Evolutionary conservation across 495 filamentous ascomycete species (phyloP).

Genomic region (Penicillium bialowiezense): DNA sequence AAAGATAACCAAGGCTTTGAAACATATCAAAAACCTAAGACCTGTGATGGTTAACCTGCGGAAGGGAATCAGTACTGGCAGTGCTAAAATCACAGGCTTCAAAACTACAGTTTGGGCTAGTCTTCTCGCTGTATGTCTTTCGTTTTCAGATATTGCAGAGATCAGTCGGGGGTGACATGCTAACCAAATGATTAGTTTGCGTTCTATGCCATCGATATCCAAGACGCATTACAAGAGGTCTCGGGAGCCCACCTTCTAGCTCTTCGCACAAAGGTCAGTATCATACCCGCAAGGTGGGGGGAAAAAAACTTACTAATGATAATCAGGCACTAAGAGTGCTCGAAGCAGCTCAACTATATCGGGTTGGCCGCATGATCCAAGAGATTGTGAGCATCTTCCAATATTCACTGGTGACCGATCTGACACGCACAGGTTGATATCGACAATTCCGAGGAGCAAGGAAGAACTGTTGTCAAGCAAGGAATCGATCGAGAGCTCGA

Average conservation of each 20-base stretch:
- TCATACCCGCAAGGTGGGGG: too few species aligned
- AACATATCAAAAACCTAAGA: conserved; percentile 76
- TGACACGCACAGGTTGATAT: conserved; percentile 67
- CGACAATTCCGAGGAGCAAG: conserved; percentile 68
- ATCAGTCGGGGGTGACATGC: conserved; percentile 6
- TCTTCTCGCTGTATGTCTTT: conserved; percentile 47
- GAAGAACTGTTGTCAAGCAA: conserved; percentile 67
- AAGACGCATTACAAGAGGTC: conserved; percentile 62
- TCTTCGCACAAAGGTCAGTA: conserved; percentile 60
- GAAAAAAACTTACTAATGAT: too few species aligned
- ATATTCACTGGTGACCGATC: neutral
- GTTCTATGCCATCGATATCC: conserved; percentile 65
- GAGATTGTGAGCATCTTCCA: conserved; percentile 46
- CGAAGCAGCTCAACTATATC: conserved; percentile 52
- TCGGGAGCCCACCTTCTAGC: conserved; percentile 50
- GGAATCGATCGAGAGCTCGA: conserved; percentile 78
- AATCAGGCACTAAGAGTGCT: conserved; percentile 44
- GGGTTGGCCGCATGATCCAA: conserved; percentile 66
- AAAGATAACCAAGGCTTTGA: conserved; percentile 60
- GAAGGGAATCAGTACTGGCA: conserved; percentile 68
- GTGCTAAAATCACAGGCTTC: conserved; percentile 55
- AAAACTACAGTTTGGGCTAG: conserved; percentile 70
- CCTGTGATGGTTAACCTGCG: conserved; percentile 66
- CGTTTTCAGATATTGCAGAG: neutral
- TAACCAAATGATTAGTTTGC: conserved; percentile 52